phyloP scores from a whole-genome alignment of 2,329 filamentous ascomycete species.

The Sporothrix brasiliensis region DNA sequence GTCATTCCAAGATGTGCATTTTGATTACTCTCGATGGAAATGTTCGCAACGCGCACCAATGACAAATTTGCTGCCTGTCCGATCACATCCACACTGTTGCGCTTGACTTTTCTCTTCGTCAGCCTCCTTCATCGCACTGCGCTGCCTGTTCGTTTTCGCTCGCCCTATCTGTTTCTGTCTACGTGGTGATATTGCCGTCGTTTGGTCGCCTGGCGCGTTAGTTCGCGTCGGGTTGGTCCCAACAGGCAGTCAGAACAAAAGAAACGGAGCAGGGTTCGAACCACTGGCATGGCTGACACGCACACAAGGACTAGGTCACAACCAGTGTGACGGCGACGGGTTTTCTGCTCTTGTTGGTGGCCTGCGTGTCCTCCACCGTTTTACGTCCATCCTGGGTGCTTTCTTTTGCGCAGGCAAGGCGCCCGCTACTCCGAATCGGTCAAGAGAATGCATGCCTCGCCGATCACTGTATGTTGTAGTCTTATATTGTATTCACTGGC shows the following conservation, averaged over 20 bases:
- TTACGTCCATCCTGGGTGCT: no score
- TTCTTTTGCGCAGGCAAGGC: not conserved
- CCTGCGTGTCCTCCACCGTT: not conserved
- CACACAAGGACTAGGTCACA: not conserved
- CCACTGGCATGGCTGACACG: not conserved
- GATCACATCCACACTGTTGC: not conserved
- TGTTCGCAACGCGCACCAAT: no score
- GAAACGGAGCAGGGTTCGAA: not conserved
- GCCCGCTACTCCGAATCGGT: slow-evolving; percentile 1
- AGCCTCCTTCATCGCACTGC: not conserved
- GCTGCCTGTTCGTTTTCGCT: not conserved
- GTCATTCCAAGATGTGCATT: not conserved
- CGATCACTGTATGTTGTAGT: not conserved
- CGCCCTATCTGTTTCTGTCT: not conserved
- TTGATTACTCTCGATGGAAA: no score
- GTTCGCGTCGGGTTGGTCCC: not conserved
- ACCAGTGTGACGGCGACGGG: not conserved
- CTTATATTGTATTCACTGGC: not conserved
- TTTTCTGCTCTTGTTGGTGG: not conserved
- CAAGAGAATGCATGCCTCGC: not conserved
- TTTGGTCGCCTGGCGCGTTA: slow-evolving; percentile 22
- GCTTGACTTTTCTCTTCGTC: not conserved
- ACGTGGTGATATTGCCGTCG: not conserved
- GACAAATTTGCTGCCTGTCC: not conserved
- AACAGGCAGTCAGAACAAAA: not conserved